Evolutionary conservation across 108 stramenopile species (phyloP), one percentile per base, ranked within the genome.

Genomic region (Parmales sp.): DNA sequence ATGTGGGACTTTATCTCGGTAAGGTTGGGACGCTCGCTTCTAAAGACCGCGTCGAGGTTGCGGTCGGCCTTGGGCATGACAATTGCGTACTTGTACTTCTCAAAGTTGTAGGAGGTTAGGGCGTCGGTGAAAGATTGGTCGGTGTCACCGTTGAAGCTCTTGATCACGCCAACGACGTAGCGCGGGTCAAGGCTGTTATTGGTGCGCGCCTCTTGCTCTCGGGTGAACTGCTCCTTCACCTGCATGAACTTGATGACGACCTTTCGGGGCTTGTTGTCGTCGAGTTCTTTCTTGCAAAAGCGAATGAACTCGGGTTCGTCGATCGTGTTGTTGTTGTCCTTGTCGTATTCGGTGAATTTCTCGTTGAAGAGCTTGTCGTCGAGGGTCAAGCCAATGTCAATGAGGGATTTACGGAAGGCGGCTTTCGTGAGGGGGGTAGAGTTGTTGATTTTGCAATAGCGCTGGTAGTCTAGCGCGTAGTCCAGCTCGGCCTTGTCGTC

Each of bases 61-160:
- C 72, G 51, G 22, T 67, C 66, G 63, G 65, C 72, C n/a, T 26
- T 22, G 6, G 63, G 72, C 66, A 73, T 67, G 5, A 73, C 66
- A 67, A 73, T 9, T 23, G 36, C 26, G 37, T 73, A 28, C 3
- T 18, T 20, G 66, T 73, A 73, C 37, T 54, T 37, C 9, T 8
- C 1, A 45, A 28, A 29, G 18, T 67, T n/a, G n/a, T n/a, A n/a
- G n/a, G n/a, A n/a, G n/a, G n/a, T n/a, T n/a, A n/a, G n/a, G n/a
- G n/a, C n/a, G n/a, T n/a, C n/a, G n/a, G n/a, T n/a, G n/a, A n/a
- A n/a, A n/a, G n/a, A n/a, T n/a, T n/a, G n/a, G n/a, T n/a, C n/a
- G 29, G 19, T 54, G 26, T 69, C 45, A 6, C 26, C 68, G 34
- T 45, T 25, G 0, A 69, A 23, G 50, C 34, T 51, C 23, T 44